Evolutionary conservation across 2,329 filamentous ascomycete genomes (phyloP).

Genomic region (Diaporthe capsici): DNA sequence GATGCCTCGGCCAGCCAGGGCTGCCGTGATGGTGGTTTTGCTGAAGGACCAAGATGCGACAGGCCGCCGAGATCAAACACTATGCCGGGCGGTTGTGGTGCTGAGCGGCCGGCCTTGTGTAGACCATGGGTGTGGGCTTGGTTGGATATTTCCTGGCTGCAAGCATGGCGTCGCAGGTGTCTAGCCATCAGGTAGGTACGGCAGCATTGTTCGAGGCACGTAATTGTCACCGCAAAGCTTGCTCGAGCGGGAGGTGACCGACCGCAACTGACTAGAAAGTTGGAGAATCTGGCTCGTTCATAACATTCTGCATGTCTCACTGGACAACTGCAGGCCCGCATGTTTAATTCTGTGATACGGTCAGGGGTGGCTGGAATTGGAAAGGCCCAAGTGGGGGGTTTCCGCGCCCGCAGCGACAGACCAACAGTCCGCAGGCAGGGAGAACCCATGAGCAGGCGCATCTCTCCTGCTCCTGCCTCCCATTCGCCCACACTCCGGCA

Average conservation of each 20-base stretch:
- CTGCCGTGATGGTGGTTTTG: no score
- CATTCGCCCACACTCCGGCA: no score
- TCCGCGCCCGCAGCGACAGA: background rate
- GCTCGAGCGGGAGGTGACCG: conserved; percentile 1
- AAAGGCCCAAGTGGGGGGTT: conserved; percentile 8
- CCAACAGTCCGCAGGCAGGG: conserved; percentile 5
- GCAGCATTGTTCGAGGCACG: background rate
- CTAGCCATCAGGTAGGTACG: background rate
- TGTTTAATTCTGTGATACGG: conserved; percentile 28
- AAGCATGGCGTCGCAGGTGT: background rate
- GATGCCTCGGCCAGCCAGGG: background rate
- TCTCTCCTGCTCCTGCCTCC: background rate
- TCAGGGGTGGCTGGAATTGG: conserved; percentile 20
- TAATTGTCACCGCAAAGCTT: background rate
- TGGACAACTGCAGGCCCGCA: background rate
- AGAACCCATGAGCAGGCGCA: conserved; percentile 7
- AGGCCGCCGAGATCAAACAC: background rate
- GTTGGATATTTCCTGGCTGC: background rate
- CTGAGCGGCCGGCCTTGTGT: background rate
- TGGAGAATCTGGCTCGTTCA: conserved; percentile 16
- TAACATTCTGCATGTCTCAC: conserved; percentile 9
- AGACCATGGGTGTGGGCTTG: background rate
- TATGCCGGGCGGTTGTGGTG: background rate
- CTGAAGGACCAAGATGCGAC: background rate
- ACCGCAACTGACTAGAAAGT: conserved; percentile 4